Base-by-base conservation (phyloP, 352 stramenopile species). In the Globisporangium abappressorium region DNA sequence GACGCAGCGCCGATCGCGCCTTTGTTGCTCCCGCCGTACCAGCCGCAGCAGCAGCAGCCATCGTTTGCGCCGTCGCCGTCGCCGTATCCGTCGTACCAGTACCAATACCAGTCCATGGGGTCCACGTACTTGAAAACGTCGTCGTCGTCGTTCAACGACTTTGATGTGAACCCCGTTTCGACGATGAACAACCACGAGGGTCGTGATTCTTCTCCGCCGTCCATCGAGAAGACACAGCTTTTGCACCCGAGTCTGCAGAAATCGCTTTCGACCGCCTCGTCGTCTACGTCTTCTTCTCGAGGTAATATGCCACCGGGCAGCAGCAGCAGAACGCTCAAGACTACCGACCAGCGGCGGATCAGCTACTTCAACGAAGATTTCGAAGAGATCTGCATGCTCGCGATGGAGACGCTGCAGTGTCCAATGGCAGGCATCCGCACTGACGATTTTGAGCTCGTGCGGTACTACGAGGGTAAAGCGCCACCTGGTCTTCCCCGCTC, bases 321-420 rank as follows among this genome's bases (percentile, higher is more conserved):
- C 79, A 85, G 75, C 80, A 81, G 60, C 41, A 65, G 67, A 26
- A 41, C 33, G 28, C 38, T 78, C 71, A n/a, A 65, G 71, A 28
- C 57, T 28, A 57, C 33, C 15, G 26, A 62, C 22, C 41, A 71
- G 55, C 81, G 82, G 55, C 87, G 87, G 11, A 91, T 92, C 33
- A 77, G 89, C 69, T 96, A 91, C 69, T 92, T 96, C 70, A 96
- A 96, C 68, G 87, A 93, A 49, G 89, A 96, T 62, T 91, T 96
- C 69, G 86, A 92, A 36, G 87, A 96, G 71, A 94, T 96, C 57
- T 96, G 89, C 57, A 82, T 93, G 78, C 72, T 94, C 24, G 89
- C 89, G 2, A 96, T 96, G 89, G 81, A 96, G 70, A 94, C 83
- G 58, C 74, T 96, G 22, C 75, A 89, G 34, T 96, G 89, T 43